Evolutionary conservation across 495 filamentous ascomycete genomes (phyloP).

Genomic region (Penicillium longicatenatum): DNA sequence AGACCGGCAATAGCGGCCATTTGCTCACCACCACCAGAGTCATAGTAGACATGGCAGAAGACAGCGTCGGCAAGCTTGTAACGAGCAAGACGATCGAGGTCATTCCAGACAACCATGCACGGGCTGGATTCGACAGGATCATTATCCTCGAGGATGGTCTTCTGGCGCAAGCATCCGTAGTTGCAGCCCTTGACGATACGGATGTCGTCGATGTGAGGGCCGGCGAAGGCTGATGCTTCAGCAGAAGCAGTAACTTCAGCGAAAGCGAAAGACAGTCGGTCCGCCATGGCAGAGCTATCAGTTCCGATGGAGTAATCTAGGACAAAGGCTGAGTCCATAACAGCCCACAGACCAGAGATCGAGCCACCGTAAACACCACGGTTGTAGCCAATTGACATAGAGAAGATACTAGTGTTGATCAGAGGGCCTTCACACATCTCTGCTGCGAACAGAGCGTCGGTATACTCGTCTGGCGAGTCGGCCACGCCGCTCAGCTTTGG

Average conservation of each 20-base stretch:
- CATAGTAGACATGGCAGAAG: slow-evolving; percentile 18
- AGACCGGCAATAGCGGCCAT: slow-evolving; percentile 19
- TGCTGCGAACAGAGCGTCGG: slow-evolving; percentile 3
- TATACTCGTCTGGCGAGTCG: slow-evolving; percentile 9
- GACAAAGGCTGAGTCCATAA: slow-evolving; percentile 17
- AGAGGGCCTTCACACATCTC: slow-evolving; percentile 11
- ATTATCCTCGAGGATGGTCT: slow-evolving; percentile 14
- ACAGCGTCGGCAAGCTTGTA: slow-evolving; percentile 16
- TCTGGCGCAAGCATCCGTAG: slow-evolving; percentile 14
- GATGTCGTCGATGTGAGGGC: slow-evolving; percentile 14
- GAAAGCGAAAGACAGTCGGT: slow-evolving; percentile 15
- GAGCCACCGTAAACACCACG: slow-evolving; percentile 15
- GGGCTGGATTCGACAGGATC: slow-evolving; percentile 16
- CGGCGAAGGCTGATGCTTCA: slow-evolving; percentile 14
- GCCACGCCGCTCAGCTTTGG: slow-evolving; percentile 17
- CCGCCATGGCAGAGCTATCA: slow-evolving; percentile 12
- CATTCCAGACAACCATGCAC: slow-evolving; percentile 16
- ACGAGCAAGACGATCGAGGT: slow-evolving; percentile 15
- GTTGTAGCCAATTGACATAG: slow-evolving; percentile 14
- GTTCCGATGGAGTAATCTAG: slow-evolving; percentile 14
- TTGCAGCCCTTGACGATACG: slow-evolving; percentile 16
- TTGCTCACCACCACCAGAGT: slow-evolving; percentile 17
- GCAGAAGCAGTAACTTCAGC: slow-evolving; percentile 16
- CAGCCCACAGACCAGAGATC: slow-evolving; percentile 15
- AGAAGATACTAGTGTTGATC: slow-evolving; percentile 12